phyloP scores from a whole-genome alignment of 2,329 filamentous ascomycete genomes.

The Penicillium sp. region DNA sequence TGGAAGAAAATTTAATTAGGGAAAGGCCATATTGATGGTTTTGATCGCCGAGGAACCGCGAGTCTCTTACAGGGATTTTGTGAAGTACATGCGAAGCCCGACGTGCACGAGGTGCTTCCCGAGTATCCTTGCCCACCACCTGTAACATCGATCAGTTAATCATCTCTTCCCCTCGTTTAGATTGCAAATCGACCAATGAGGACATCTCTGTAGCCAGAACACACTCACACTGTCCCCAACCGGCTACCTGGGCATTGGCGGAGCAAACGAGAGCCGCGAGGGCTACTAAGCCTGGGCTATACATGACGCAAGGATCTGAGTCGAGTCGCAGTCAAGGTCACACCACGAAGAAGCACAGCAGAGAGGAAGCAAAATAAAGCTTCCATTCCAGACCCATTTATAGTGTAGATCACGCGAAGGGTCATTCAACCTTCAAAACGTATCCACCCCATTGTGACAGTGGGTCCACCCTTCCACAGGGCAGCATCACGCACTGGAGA shows the following conservation, averaged over 20 bases:
- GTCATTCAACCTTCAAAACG: too few relatives aligned
- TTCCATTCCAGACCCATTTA: too few relatives aligned
- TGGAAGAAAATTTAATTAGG: neutral
- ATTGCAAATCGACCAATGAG: too few relatives aligned
- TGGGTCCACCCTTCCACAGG: too few relatives aligned
- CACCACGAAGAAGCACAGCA: too few relatives aligned
- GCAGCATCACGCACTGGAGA: too few relatives aligned
- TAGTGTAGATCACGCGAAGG: too few relatives aligned
- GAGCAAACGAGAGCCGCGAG: slow-evolving; percentile 7
- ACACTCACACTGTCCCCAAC: slow-evolving; percentile 13
- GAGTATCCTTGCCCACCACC: slow-evolving; percentile 13
- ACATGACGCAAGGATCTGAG: slow-evolving; percentile 5
- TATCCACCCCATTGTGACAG: too few relatives aligned
- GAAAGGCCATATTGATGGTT: neutral
- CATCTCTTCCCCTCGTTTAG: too few relatives aligned
- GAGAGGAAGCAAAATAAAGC: too few relatives aligned
- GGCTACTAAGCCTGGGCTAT: slow-evolving; percentile 4
- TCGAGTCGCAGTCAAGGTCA: too few relatives aligned
- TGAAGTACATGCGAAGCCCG: slow-evolving; percentile 11
- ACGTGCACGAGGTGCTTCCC: slow-evolving; percentile 11
- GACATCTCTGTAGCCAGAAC: neutral
- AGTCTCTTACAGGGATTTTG: slow-evolving; percentile 11
- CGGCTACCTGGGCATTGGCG: slow-evolving; percentile 11
- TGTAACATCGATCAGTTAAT: neutral
- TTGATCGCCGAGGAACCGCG: too few relatives aligned